phyloP scores from a whole-genome alignment of 202 grass and related monocot genomes.

The Cymbopogon flexuosus region DNA sequence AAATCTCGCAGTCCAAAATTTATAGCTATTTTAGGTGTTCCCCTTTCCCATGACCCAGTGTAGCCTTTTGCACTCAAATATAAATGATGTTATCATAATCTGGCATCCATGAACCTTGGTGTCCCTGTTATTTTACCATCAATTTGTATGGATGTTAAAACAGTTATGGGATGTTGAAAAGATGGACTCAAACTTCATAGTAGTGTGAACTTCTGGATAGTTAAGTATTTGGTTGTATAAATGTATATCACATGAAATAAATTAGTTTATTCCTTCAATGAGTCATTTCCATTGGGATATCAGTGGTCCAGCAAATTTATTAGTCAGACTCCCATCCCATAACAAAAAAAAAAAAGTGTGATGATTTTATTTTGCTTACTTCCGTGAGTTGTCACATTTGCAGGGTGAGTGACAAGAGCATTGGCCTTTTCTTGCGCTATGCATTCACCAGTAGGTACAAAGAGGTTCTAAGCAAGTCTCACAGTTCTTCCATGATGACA shows the following conservation, averaged over 20 bases:
- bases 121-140: not conserved
- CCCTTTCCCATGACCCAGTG: not conserved
- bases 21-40: not conserved
- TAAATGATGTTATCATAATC: not conserved
- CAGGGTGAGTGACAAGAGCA: constrained; percentile 78
- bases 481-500: constrained; percentile 49
- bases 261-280: not conserved
- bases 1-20: not conserved
- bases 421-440: constrained; percentile 60
- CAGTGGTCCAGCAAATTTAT: not conserved
- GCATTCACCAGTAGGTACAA: constrained; percentile 78
- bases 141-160: not conserved
- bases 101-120: not conserved
- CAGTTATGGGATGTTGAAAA: not conserved
- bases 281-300: not conserved
- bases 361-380: not conserved
- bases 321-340: not conserved
- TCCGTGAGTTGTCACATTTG: not conserved
- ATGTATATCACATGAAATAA: not conserved
- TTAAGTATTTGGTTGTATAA: not conserved
- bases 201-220: not conserved
- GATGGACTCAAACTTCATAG: not conserved
- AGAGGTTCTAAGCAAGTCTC: constrained; percentile 89
- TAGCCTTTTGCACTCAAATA: not conserved
- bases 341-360: not conserved